These are phyloP conservation scores for Alternaria brassicae DNA, from an alignment of 2,329 filamentous ascomycete species.

Conservation along the genomic window DNA sequence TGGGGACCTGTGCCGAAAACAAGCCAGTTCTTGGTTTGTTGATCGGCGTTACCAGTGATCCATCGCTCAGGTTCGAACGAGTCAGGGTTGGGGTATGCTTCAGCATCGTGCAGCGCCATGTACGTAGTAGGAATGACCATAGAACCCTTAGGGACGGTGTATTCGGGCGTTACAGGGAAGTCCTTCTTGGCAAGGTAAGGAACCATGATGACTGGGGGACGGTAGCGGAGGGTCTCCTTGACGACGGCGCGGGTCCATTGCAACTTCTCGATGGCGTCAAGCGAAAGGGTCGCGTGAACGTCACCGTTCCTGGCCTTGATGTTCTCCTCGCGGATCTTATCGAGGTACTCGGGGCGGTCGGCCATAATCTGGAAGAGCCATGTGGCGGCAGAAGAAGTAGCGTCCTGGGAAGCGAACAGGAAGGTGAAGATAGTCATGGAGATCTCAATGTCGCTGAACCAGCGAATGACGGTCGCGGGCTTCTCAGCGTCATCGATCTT, in stretches of 20 bases:
- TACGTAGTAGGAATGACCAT: slow-evolving; percentile 96
- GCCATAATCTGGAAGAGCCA: slow-evolving; percentile 96
- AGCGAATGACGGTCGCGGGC: slow-evolving; percentile 80
- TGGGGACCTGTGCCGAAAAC: slow-evolving; percentile 96
- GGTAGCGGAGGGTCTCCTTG: slow-evolving; percentile 73
- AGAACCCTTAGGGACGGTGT: slow-evolving; percentile 92
- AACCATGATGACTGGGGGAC: slow-evolving; percentile 96
- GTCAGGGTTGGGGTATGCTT: slow-evolving; percentile 90
- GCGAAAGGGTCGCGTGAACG: slow-evolving; percentile 70
- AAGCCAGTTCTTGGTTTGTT: slow-evolving; percentile 93
- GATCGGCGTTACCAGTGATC: slow-evolving; percentile 86
- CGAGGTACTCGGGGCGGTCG: slow-evolving; percentile 89
- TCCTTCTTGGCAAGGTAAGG: slow-evolving; percentile 94
- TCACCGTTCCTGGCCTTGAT: slow-evolving; percentile 77
- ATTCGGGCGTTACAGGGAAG: slow-evolving; percentile 85
- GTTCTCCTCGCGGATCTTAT: slow-evolving; percentile 92
- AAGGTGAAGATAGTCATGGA: slow-evolving; percentile 94
- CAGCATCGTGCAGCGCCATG: slow-evolving; percentile 87
- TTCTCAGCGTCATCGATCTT: slow-evolving; percentile 70
- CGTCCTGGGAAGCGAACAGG: slow-evolving; percentile 96
- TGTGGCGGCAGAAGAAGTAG: slow-evolving; percentile 89
- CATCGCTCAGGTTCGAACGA: slow-evolving; percentile 62
- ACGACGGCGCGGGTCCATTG: slow-evolving; percentile 91
- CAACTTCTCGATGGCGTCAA: slow-evolving; percentile 89
- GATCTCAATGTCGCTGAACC: slow-evolving; percentile 91